Conservation (phyloP, 148 eudicot species). For the Rhododendron vialii region DNA sequence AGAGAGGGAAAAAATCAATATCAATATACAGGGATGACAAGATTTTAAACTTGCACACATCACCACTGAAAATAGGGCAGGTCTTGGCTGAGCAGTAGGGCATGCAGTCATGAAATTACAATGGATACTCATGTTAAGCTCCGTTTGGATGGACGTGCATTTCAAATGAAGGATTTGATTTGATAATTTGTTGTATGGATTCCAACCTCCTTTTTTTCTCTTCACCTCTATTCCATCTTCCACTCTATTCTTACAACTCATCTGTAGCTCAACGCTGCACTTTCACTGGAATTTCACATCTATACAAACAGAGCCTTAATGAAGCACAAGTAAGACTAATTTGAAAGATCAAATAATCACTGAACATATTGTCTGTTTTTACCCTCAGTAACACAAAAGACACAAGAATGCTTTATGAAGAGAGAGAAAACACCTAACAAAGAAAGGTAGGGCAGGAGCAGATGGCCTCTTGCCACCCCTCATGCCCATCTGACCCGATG, state of each 20-base stretch:
- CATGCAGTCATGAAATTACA: neutral
- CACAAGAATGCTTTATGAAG: constrained; percentile 17
- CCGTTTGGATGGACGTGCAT: neutral
- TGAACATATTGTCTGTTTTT: neutral
- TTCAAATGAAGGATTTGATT: neutral
- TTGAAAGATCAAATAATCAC: neutral
- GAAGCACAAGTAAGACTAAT: neutral
- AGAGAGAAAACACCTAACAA: constrained; percentile 5
- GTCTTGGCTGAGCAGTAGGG: neutral
- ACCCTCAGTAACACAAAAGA: constrained; percentile 15
- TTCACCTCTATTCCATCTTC: neutral
- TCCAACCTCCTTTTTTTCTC: neutral
- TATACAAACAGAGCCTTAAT: neutral
- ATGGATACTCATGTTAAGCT: neutral
- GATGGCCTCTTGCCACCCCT: constrained; percentile 15
- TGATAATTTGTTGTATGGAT: neutral
- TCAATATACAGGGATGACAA: neutral
- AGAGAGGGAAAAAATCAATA: neutral
- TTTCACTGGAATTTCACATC: neutral
- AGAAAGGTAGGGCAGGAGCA: constrained; percentile 13
- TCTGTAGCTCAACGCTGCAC: neutral
- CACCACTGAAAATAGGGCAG: neutral
- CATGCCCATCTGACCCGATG: constrained; percentile 1
- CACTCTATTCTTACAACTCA: neutral
- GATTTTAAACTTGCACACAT: neutral